phyloP scores from a whole-genome alignment of 352 stramenopile species.

The Globisporangium paddicum region DNA sequence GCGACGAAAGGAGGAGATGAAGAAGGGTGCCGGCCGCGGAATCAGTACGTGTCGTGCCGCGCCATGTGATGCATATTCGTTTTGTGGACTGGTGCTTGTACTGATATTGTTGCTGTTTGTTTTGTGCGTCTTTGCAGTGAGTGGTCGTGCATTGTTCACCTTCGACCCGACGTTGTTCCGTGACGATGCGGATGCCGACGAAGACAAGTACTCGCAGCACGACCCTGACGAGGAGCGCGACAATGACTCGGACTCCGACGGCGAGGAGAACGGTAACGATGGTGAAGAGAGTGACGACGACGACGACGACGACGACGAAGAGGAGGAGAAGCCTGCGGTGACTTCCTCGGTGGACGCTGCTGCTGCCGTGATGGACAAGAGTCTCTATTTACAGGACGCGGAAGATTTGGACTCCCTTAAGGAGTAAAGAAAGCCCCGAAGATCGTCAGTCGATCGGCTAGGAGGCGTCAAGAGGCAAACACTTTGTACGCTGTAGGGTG shows the following conservation, averaged over 20 bases:
- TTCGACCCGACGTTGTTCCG: slow-evolving; percentile 89
- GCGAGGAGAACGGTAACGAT: slow-evolving; percentile 67
- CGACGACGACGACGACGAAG: slow-evolving; percentile 32
- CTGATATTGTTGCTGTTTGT: slow-evolving; percentile 13
- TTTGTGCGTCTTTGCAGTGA: slow-evolving; percentile 61
- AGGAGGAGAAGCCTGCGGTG: slow-evolving; percentile 40
- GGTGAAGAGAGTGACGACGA: slow-evolving; percentile 18
- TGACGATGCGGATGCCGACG: slow-evolving; percentile 87
- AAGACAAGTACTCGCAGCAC: slow-evolving; percentile 78
- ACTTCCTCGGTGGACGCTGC: slow-evolving; percentile 36
- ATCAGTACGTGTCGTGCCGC: slow-evolving; percentile 60
- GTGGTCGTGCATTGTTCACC: slow-evolving; percentile 88
- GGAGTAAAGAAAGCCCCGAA: slow-evolving; percentile 33
- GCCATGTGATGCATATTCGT: not conserved
- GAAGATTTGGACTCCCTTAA: slow-evolving; percentile 77
- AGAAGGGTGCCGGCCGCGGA: slow-evolving; percentile 77
- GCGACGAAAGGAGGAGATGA: slow-evolving; percentile 79
- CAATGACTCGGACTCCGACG: slow-evolving; percentile 14
- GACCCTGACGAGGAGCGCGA: slow-evolving; percentile 38
- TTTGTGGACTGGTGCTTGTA: slow-evolving; percentile 2
- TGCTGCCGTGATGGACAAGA: slow-evolving; percentile 78
- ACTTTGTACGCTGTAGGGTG: slow-evolving; percentile 20
- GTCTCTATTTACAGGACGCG: slow-evolving; percentile 74
- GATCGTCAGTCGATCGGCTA: slow-evolving; percentile 1
- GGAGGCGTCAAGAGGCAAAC: slow-evolving; percentile 12